Evolutionary conservation across 2,329 filamentous ascomycete species (phyloP).

Genomic region (Paramyrothecium roridum): DNA sequence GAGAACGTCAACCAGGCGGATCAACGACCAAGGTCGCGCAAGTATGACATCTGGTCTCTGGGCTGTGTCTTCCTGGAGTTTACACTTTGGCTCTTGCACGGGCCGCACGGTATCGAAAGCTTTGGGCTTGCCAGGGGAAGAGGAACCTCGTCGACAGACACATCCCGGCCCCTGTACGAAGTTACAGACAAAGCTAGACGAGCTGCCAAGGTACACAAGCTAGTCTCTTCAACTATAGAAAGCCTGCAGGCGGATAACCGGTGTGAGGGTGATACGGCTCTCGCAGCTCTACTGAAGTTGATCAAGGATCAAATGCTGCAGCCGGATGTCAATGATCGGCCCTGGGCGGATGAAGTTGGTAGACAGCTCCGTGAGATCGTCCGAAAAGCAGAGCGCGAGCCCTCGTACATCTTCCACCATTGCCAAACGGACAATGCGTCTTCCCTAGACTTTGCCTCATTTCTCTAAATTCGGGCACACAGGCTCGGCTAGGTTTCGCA

Average conservation of each 20-base stretch:
- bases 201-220: background rate
- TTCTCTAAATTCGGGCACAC: no score
- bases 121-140: background rate
- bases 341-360: background rate
- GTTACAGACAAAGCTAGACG: background rate
- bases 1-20: background rate
- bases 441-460: background rate
- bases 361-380: background rate
- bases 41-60: background rate
- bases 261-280: background rate
- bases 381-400: background rate
- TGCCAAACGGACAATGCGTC: background rate
- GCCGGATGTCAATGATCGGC: background rate
- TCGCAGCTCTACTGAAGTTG: background rate
- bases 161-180: background rate
- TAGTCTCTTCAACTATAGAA: background rate
- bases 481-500: no score
- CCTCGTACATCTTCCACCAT: background rate
- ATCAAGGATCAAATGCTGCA: background rate
- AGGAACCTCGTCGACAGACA: background rate
- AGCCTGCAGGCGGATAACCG: background rate
- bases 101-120: background rate
- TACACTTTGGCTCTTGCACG: background rate
- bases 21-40: background rate
- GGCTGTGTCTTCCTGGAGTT: background rate